phyloP scores from a whole-genome alignment of 306 rosid genomes.

The Medicago ruthenica region DNA sequence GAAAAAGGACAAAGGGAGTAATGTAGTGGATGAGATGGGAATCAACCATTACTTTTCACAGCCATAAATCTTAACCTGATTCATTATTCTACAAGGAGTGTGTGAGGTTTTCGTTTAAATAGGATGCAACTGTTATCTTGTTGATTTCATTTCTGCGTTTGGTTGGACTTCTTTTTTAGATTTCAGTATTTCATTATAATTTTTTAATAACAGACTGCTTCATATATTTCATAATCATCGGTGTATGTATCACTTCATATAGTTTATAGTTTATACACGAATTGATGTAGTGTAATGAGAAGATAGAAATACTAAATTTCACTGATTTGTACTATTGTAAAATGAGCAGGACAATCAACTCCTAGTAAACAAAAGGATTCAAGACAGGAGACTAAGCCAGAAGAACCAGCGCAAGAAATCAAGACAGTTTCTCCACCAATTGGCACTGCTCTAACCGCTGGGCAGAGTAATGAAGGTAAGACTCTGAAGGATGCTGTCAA shows the following conservation, averaged over 20 bases:
- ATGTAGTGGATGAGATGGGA: slow-evolving; percentile 10
- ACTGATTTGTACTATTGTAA: slow-evolving; percentile 33
- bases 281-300: slow-evolving; percentile 6
- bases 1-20: neutral
- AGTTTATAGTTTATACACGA: neutral
- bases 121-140: slow-evolving; percentile 10
- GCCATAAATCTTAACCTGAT: neutral
- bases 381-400: slow-evolving; percentile 49
- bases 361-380: slow-evolving; percentile 45
- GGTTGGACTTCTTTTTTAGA: slow-evolving; percentile 8
- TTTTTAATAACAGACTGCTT: slow-evolving; percentile 10
- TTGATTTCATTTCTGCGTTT: slow-evolving; percentile 3
- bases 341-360: slow-evolving; percentile 56
- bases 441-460: slow-evolving; percentile 40
- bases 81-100: neutral
- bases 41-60: neutral
- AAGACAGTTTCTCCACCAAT: slow-evolving; percentile 42
- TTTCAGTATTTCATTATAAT: neutral
- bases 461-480: slow-evolving; percentile 54
- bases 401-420: slow-evolving; percentile 52
- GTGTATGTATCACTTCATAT: slow-evolving; percentile 5
- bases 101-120: slow-evolving; percentile 23
- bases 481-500: slow-evolving; percentile 86
- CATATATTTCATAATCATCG: neutral
- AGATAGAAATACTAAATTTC: neutral